Percentiles rank a stretch among this genome's conserved stretches.
These are phyloP conservation scores for Podaxis pistillaris DNA, from an alignment of 768 basidiomycete species.

Conservation along the genomic window DNA sequence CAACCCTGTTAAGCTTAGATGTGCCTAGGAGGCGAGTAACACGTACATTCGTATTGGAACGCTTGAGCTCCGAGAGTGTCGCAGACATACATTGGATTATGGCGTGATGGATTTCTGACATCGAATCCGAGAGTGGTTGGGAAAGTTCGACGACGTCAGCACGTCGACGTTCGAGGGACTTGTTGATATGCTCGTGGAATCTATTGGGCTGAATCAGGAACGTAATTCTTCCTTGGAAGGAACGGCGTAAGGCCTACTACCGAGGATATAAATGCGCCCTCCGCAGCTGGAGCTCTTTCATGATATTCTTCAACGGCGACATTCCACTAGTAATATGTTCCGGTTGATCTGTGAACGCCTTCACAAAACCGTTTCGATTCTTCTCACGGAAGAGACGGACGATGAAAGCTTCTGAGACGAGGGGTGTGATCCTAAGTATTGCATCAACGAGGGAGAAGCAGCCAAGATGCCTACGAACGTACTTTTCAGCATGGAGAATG, in stretches of 20 bases:
- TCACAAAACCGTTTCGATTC: slow-evolving; percentile 89
- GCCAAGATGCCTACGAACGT: slow-evolving; percentile 16
- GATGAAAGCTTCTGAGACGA: slow-evolving; percentile 90
- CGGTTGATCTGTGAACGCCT: slow-evolving; percentile 96
- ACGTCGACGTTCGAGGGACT: slow-evolving; percentile 74
- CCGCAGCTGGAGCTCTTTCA: slow-evolving; percentile 89
- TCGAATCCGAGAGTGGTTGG: slow-evolving; percentile 78
- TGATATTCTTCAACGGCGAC: slow-evolving; percentile 86
- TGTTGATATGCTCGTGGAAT: slow-evolving; percentile 87
- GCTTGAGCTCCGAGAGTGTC: slow-evolving; percentile 86
- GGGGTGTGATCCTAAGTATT: slow-evolving; percentile 69
- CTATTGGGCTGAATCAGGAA: slow-evolving; percentile 43
- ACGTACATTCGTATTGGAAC: slow-evolving; percentile 70
- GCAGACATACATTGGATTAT: slow-evolving; percentile 93
- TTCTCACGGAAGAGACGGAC: slow-evolving; percentile 87
- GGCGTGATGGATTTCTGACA: slow-evolving; percentile 90
- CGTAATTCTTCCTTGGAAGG: not conserved
- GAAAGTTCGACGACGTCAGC: slow-evolving; percentile 93
- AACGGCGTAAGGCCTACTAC: slow-evolving; percentile 36
- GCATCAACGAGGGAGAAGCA: not conserved
- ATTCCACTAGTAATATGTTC: slow-evolving; percentile 92
- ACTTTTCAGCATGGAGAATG: slow-evolving; percentile 91
- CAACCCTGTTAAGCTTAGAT: not conserved
- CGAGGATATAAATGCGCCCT: slow-evolving; percentile 92
- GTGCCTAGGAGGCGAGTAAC: not conserved